phyloP scores from a whole-genome alignment of 805 yeast genomes.

The Candida adriatica region DNA sequence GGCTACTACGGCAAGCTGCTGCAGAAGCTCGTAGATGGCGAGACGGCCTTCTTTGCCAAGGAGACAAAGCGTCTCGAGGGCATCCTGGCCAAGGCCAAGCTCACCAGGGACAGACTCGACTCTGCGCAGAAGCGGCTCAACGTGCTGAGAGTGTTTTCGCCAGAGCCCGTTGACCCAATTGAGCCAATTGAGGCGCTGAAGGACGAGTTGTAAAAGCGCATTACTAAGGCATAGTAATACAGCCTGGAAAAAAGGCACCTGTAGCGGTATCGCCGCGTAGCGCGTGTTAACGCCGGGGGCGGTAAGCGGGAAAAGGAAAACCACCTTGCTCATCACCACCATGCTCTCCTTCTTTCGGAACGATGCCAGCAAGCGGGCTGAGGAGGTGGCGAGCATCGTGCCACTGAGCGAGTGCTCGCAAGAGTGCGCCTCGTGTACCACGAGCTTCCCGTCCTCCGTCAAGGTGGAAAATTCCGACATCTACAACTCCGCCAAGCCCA shows the following conservation, averaged over 20 bases:
- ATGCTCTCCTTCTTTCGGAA: slow-evolving; percentile 5
- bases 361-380: slow-evolving; percentile 12
- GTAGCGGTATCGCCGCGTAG: slow-evolving; percentile 7
- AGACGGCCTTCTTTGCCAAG: slow-evolving; percentile 31
- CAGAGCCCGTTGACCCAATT: no score
- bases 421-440: slow-evolving; percentile 49
- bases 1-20: slow-evolving; percentile 45
- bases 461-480: slow-evolving; percentile 29
- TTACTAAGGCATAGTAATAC: no score
- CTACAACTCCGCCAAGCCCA: slow-evolving; percentile 67
- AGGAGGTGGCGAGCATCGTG: slow-evolving; percentile 29
- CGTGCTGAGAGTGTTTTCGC: slow-evolving; percentile 29
- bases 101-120: slow-evolving; percentile 38
- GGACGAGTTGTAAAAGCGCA: no score
- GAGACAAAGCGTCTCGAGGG: slow-evolving; percentile 39
- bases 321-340: slow-evolving; percentile 5
- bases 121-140: slow-evolving; percentile 44
- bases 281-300: slow-evolving; percentile 4
- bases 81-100: slow-evolving; percentile 26
- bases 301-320: neutral
- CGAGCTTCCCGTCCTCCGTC: slow-evolving; percentile 45
- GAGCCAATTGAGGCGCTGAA: no score
- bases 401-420: slow-evolving; percentile 43
- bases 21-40: slow-evolving; percentile 38
- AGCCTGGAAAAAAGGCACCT: no score